Conservation (phyloP, 2,329 filamentous ascomycete genomes). For the Pseudogymnoascus sp. region DNA sequence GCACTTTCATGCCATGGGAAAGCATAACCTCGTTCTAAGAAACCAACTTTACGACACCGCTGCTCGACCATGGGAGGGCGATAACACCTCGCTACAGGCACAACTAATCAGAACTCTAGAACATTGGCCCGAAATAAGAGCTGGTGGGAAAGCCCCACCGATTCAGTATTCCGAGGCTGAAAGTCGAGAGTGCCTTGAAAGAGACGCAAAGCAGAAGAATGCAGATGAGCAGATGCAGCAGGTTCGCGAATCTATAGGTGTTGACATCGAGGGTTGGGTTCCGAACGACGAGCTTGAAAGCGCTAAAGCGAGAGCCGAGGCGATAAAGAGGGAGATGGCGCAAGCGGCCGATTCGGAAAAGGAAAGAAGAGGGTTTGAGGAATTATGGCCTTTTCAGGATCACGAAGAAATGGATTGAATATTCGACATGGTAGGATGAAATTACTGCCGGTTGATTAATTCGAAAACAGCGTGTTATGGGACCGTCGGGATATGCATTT, state of each 20-base stretch:
- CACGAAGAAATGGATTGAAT: constrained; percentile 19
- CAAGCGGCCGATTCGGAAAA: constrained; percentile 18
- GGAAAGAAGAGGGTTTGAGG: constrained; percentile 16
- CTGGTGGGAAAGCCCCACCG: constrained; percentile 14
- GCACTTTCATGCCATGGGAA: constrained; percentile 17
- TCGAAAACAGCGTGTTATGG: neutral
- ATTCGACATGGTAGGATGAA: neutral
- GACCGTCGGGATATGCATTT: neutral
- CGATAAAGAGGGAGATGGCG: constrained; percentile 18
- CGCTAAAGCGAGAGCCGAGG: constrained; percentile 14
- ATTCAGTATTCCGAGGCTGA: constrained; percentile 17
- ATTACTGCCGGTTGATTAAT: neutral
- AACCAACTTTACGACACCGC: constrained; percentile 18
- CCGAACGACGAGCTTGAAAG: constrained; percentile 18
- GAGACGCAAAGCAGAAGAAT: constrained; percentile 18
- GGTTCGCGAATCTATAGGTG: constrained; percentile 17
- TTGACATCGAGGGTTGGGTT: constrained; percentile 18
- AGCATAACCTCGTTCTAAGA: constrained; percentile 17
- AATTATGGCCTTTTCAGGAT: constrained; percentile 18
- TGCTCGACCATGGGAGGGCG: constrained; percentile 19
- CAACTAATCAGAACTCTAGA: constrained; percentile 17
- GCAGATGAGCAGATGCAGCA: constrained; percentile 18
- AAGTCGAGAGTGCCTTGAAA: constrained; percentile 15
- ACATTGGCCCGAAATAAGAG: constrained; percentile 17
- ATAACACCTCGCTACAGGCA: constrained; percentile 20